phyloP scores from a whole-genome alignment of 768 basidiomycete species.

The Cubamyces lactineus region DNA sequence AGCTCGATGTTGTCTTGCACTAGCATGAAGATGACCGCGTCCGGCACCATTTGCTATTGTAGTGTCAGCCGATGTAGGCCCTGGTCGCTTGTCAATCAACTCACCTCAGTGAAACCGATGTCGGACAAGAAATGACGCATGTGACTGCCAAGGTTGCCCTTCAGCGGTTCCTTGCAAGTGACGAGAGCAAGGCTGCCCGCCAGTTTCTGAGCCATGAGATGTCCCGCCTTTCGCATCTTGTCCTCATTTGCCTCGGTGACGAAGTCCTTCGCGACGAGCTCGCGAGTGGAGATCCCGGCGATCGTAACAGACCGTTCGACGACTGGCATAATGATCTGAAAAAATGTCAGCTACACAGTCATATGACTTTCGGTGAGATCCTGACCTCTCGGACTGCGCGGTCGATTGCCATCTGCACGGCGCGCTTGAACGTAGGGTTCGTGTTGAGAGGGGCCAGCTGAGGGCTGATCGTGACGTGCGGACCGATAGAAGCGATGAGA shows the following conservation, averaged over 20 bases:
- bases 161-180: constrained; percentile 96
- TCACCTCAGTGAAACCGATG: constrained; percentile 87
- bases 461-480: constrained; percentile 75
- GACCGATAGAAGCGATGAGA: constrained; percentile 70
- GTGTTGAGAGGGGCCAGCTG: constrained; percentile 74
- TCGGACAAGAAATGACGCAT: constrained; percentile 82
- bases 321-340: constrained; percentile 91
- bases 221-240: constrained; percentile 88
- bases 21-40: constrained; percentile 76
- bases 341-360: constrained; percentile 3
- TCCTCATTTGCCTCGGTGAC: constrained; percentile 90
- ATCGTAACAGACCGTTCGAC: constrained; percentile 98
- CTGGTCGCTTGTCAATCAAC: constrained; percentile 21
- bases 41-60: constrained; percentile 71
- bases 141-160: constrained; percentile 88
- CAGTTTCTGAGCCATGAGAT: constrained; percentile 95
- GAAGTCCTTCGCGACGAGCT: constrained; percentile 95
- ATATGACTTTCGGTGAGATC: no score
- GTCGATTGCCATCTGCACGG: constrained; percentile 89
- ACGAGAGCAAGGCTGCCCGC: constrained; percentile 96
- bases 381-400: constrained; percentile 90
- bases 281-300: constrained; percentile 95
- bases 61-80: background rate
- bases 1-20: constrained; percentile 92
- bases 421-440: constrained; percentile 87